Evolutionary conservation across 108 stramenopile species (phyloP), one percentile per base, ranked within the genome.

Genomic region (Cyclotella choctawhatcheeana): DNA sequence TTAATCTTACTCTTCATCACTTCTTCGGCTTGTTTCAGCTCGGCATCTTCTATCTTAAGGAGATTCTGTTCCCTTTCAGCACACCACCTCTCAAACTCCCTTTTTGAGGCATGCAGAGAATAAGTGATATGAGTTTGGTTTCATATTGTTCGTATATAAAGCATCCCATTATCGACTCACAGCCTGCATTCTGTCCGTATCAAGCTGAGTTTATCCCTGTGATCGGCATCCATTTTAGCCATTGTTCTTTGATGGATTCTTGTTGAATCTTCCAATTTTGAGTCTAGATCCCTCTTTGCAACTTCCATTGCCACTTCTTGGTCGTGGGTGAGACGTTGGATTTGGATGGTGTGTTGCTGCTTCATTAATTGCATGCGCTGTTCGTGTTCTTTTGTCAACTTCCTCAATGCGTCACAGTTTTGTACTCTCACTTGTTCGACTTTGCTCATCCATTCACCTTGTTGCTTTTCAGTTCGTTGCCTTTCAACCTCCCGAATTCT

Each of bases 31-130:
- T 64, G 45, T 29, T 63, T 45, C 5, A 76, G 0, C 50, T 63
- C 37, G 13, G 13, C 24, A n/a, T 69, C 60, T 44, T 68, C 76
- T 0, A 50, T 48, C 1, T 34, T 10, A 25, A 17, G 34, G 17
- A 69, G 33, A 40, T 76, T 47, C 21, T n/a, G 18, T 47, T 76
- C 67, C 31, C 76, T 44, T 34, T 20, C 48, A 25, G 52, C 34
- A 34, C 55, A 63, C 76, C 76, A 76, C 35, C 64, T 59, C 7
- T 69, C 67, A 20, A 76, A 63, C 43, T 62, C 67, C 22, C 73
- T 74, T 18, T 27, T 40, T 27, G 16, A 63, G 32, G 13, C 44
- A 45, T 6, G 65, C 27, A 30, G 1, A 5, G 1, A 22, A 52
- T 12, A 22, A 22, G 0, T 22, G 2, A 22, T 52, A 22, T 24